A percentile compares a stretch with the other conserved stretches of the same genome.
phyloP scores from a whole-genome alignment of 2,329 filamentous ascomycete species.

The Fusarium liriodendri region DNA sequence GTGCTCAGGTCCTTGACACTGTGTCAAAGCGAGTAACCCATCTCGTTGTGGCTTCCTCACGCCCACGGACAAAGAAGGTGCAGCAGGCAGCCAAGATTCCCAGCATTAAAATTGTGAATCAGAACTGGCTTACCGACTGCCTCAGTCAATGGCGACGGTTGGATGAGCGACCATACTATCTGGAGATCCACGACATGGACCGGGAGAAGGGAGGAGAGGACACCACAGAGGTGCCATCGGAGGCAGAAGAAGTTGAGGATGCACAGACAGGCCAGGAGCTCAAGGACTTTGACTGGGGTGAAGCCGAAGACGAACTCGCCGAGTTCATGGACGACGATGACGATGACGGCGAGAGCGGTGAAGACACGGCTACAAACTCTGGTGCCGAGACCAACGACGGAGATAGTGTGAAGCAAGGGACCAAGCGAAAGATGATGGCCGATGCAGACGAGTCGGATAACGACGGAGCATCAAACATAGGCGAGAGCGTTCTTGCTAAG shows the following conservation, averaged over 20 bases:
- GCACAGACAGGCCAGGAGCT: slow-evolving; percentile 56
- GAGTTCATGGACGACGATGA: slow-evolving; percentile 75
- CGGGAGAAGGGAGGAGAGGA: slow-evolving; percentile 53
- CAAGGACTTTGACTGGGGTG: slow-evolving; percentile 70
- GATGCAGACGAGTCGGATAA: slow-evolving; percentile 49
- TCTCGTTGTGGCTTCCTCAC: slow-evolving; percentile 75
- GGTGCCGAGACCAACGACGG: slow-evolving; percentile 46
- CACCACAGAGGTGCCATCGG: slow-evolving; percentile 46
- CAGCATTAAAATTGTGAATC: slow-evolving; percentile 89
- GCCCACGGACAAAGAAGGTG: slow-evolving; percentile 90
- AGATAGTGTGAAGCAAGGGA: slow-evolving; percentile 43
- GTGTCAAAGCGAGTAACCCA: slow-evolving; percentile 76
- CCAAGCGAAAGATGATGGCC: slow-evolving; percentile 48
- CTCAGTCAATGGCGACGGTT: slow-evolving; percentile 85
- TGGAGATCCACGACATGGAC: slow-evolving; percentile 80
- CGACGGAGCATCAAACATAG: slow-evolving; percentile 44
- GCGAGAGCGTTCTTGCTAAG: slow-evolving; percentile 60
- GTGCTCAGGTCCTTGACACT: slow-evolving; percentile 70
- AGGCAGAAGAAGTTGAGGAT: slow-evolving; percentile 47
- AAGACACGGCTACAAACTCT: slow-evolving; percentile 37
- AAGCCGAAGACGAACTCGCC: slow-evolving; percentile 77
- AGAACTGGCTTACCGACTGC: slow-evolving; percentile 88
- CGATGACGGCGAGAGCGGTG: slow-evolving; percentile 52
- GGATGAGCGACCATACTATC: slow-evolving; percentile 81
- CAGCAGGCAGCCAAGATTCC: slow-evolving; percentile 83